Conservation (phyloP, 225 moss, liverwort and hornwort species). For the Thuidium tamariscinum region DNA sequence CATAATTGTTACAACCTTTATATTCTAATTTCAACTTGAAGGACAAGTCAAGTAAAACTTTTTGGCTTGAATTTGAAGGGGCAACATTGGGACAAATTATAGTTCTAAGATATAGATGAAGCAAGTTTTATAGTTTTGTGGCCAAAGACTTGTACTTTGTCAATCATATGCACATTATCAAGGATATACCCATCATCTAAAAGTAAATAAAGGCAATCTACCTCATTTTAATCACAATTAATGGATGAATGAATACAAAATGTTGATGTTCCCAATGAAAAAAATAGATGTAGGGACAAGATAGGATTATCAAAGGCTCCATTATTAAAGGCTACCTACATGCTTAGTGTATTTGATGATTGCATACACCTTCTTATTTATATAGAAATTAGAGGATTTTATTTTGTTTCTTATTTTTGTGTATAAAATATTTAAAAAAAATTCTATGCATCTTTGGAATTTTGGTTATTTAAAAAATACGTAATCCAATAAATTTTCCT, state of each 20-base stretch:
- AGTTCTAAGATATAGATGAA: rapidly evolving
- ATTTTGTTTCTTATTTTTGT: too few species aligned
- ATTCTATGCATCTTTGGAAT: too few species aligned
- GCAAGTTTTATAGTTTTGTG: rapidly evolving
- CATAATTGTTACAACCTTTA: neutral
- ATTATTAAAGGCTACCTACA: neutral
- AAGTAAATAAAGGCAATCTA: neutral
- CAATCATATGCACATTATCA: neutral
- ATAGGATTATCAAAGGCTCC: rapidly evolving
- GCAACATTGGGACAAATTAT: neutral
- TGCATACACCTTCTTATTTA: too few species aligned
- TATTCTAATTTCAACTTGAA: neutral
- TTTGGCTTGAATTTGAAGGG: neutral
- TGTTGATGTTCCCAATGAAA: rapidly evolving
- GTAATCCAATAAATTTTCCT: too few species aligned
- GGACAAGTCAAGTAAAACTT: rapidly evolving
- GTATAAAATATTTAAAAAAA: too few species aligned
- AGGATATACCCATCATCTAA: rapidly evolving
- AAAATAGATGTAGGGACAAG: rapidly evolving
- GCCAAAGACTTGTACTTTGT: rapidly evolving
- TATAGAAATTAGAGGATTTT: too few species aligned
- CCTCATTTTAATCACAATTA: neutral
- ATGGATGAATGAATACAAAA: neutral
- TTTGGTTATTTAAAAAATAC: too few species aligned
- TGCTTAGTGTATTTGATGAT: too few species aligned